phyloP scores from a whole-genome alignment of 2,329 filamentous ascomycete species.

The Cladosporium colombiae region DNA sequence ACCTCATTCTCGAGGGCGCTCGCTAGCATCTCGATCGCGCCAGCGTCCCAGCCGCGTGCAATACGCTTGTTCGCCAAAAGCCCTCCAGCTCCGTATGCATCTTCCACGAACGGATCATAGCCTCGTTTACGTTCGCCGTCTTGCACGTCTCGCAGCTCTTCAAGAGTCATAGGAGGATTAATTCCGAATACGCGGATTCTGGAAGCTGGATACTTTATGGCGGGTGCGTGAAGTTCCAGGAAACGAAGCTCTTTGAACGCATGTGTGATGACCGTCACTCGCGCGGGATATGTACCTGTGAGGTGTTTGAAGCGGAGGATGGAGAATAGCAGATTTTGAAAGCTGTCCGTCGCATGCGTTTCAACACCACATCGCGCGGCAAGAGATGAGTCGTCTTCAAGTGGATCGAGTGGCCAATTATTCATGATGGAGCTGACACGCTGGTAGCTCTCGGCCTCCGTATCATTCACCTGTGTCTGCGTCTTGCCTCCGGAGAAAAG shows the following conservation, averaged over 20 bases:
- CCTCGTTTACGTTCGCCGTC: conserved; percentile 41
- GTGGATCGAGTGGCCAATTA: background rate
- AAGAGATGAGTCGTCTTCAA: background rate
- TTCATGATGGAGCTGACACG: background rate
- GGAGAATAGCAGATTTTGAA: conserved; percentile 80
- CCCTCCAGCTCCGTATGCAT: conserved; percentile 42
- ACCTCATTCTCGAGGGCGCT: conserved; percentile 28
- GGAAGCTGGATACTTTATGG: conserved; percentile 46
- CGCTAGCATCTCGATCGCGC: conserved; percentile 16
- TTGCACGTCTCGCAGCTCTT: conserved; percentile 40
- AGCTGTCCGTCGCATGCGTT: conserved; percentile 71
- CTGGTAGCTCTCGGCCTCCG: conserved; percentile 27
- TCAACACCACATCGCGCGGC: background rate
- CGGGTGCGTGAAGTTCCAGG: conserved; percentile 41
- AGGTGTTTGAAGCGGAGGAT: conserved; percentile 56
- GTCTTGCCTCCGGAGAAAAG: conserved; percentile 70
- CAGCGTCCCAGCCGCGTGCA: conserved; percentile 42
- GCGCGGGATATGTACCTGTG: conserved; percentile 43
- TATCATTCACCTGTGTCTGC: conserved; percentile 23
- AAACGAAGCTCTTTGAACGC: conserved; percentile 51
- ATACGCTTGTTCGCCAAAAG: conserved; percentile 42
- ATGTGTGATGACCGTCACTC: conserved; percentile 49
- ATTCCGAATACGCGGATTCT: conserved; percentile 47
- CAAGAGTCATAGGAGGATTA: conserved; percentile 45
- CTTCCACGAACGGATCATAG: conserved; percentile 41